Conservation (phyloP, 1,284 basidiomycete genomes). For the Fomes fomentarius region DNA sequence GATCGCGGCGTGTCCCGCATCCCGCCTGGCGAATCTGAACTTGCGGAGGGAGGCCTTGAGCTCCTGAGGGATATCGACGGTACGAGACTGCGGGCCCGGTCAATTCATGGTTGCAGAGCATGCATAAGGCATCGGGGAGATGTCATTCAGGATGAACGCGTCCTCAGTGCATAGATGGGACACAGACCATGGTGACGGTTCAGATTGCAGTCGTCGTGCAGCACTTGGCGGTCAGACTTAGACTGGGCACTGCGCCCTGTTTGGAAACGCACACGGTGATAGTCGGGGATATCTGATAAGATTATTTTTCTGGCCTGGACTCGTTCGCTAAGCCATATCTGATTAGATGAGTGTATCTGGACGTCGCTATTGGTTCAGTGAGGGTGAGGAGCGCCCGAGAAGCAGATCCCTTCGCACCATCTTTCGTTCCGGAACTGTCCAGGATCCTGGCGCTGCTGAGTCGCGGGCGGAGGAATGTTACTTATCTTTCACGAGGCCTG, state of each 20-base stretch:
- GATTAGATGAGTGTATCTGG: neutral
- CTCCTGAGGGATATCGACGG: conserved; percentile 81
- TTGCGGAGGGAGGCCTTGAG: conserved; percentile 80
- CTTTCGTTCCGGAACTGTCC: too few species aligned
- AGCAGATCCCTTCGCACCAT: neutral
- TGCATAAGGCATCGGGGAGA: neutral
- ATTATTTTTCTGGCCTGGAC: neutral
- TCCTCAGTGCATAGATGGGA: neutral
- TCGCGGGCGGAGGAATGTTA: neutral
- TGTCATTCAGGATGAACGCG: neutral
- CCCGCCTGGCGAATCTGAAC: conserved; percentile 79
- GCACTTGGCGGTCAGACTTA: neutral
- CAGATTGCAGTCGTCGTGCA: neutral
- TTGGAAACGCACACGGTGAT: too few species aligned
- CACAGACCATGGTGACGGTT: conserved; percentile 9
- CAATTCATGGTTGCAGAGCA: conserved; percentile 38
- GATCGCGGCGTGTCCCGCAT: conserved; percentile 72
- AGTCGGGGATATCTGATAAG: conserved; percentile 27
- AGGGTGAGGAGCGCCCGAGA: neutral
- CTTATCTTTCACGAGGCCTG: too few species aligned
- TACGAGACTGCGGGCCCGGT: conserved; percentile 56
- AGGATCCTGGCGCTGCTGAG: too few species aligned
- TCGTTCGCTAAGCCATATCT: neutral
- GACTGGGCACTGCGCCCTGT: too few species aligned
- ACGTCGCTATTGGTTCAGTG: conserved; percentile 20